Conservation (phyloP, 148 eudicot species). For the Fagopyrum homotropicum region DNA sequence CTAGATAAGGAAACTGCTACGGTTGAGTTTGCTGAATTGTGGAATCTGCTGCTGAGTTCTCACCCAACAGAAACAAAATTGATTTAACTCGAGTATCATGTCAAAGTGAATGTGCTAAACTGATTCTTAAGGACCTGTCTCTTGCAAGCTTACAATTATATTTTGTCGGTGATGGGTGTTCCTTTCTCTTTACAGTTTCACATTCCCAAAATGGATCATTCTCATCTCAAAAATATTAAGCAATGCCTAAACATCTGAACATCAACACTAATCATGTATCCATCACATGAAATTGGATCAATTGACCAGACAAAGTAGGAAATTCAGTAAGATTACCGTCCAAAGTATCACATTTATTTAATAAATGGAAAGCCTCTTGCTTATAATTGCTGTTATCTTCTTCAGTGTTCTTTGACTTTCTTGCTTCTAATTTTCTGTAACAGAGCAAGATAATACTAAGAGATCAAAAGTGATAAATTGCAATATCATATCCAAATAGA, state of each 20-base stretch:
- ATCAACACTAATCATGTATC: background rate
- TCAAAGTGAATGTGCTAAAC: too few species aligned
- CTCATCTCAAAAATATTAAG: background rate
- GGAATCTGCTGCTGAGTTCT: too few species aligned
- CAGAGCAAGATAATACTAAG: conserved; percentile 1
- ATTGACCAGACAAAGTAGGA: background rate
- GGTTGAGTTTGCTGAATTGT: too few species aligned
- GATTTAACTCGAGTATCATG: too few species aligned
- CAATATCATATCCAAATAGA: background rate
- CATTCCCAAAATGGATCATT: background rate
- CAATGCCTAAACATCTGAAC: background rate
- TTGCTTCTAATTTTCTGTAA: conserved; percentile 37
- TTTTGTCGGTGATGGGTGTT: too few species aligned
- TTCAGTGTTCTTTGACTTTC: conserved; percentile 33
- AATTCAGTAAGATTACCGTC: conserved; percentile 18
- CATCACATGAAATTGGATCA: background rate
- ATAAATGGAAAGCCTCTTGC: conserved; percentile 19
- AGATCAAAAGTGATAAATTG: background rate
- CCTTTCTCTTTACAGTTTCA: too few species aligned
- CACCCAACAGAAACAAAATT: too few species aligned
- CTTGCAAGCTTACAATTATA: too few species aligned
- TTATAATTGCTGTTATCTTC: conserved; percentile 29
- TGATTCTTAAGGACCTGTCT: too few species aligned
- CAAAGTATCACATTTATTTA: conserved; percentile 30
- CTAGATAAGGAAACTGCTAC: too few species aligned